phyloP scores from a whole-genome alignment of 257 asterid species.

The Solanum ossicruentum region DNA sequence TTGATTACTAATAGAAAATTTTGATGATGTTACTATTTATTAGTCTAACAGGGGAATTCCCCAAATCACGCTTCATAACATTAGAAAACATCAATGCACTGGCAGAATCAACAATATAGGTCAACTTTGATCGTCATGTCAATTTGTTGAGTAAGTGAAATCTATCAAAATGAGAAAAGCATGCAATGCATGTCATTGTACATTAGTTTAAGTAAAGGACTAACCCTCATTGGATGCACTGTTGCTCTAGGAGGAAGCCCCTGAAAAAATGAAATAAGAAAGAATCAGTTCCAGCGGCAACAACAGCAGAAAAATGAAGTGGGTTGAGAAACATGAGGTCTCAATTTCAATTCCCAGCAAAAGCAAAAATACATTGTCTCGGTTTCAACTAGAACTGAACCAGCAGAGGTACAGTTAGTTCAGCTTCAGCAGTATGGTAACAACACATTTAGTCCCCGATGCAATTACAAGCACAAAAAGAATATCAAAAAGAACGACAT shows the following conservation, averaged over 20 bases:
- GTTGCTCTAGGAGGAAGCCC: constrained; percentile 97
- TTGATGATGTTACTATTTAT: background rate
- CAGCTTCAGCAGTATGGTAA: background rate
- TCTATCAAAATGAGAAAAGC: background rate
- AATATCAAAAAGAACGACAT: background rate
- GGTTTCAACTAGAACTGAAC: background rate
- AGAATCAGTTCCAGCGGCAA: background rate
- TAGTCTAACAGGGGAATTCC: background rate
- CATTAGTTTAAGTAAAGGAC: constrained; percentile 13
- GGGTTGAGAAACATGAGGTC: background rate
- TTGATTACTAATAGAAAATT: background rate
- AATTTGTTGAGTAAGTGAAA: background rate
- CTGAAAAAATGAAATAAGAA: constrained; percentile 29
- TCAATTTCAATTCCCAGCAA: background rate
- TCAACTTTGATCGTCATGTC: background rate
- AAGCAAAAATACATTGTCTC: background rate
- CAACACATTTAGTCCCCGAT: background rate
- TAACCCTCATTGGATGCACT: constrained; percentile 99
- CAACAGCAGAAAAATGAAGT: background rate
- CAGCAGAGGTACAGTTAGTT: background rate
- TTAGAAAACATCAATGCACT: background rate
- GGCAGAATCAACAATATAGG: background rate
- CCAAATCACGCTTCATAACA: background rate
- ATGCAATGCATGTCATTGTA: background rate
- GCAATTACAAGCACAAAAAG: background rate